These are phyloP conservation scores for Bisporella sp. DNA, from an alignment of 2,329 filamentous ascomycete genomes.

Conservation along the genomic window DNA sequence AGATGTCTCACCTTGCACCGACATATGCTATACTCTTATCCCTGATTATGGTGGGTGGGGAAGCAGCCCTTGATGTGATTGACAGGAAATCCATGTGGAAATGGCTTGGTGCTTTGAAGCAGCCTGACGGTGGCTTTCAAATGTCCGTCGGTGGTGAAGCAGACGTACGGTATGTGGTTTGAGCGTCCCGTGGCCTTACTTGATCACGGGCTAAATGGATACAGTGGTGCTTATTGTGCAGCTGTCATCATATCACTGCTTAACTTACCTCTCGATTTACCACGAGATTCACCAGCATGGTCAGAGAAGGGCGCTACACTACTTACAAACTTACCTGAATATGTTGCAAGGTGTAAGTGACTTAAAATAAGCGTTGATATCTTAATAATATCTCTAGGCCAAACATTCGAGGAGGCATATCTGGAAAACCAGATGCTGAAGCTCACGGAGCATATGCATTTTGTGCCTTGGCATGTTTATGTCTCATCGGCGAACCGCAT, in stretches of 20 bases:
- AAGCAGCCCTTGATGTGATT: constrained; percentile 66
- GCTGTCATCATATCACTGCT: constrained; percentile 78
- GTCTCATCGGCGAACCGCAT: constrained; percentile 75
- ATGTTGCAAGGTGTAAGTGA: constrained; percentile 69
- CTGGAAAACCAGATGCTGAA: constrained; percentile 76
- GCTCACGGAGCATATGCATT: constrained; percentile 97
- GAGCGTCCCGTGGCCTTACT: background rate
- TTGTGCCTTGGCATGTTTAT: constrained; percentile 82
- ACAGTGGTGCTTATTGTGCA: constrained; percentile 84
- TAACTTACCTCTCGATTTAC: constrained; percentile 73
- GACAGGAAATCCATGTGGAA: constrained; percentile 84
- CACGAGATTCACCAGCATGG: constrained; percentile 62
- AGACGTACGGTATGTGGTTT: constrained; percentile 66
- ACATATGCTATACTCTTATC: constrained; percentile 81
- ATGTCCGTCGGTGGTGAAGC: constrained; percentile 83
- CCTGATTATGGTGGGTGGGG: constrained; percentile 69
- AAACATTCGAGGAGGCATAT: constrained; percentile 93
- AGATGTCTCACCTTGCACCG: constrained; percentile 80
- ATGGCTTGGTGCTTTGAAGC: constrained; percentile 83
- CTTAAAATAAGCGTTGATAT: background rate
- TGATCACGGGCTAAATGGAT: constrained; percentile 12
- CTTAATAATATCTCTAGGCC: constrained; percentile 44
- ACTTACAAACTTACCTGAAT: constrained; percentile 67
- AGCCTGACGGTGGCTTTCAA: constrained; percentile 81
- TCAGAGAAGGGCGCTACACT: constrained; percentile 58